These are phyloP conservation scores for Zymoseptoria passerinii DNA, from an alignment of 2,329 filamentous ascomycete species.

Conservation along the genomic window DNA sequence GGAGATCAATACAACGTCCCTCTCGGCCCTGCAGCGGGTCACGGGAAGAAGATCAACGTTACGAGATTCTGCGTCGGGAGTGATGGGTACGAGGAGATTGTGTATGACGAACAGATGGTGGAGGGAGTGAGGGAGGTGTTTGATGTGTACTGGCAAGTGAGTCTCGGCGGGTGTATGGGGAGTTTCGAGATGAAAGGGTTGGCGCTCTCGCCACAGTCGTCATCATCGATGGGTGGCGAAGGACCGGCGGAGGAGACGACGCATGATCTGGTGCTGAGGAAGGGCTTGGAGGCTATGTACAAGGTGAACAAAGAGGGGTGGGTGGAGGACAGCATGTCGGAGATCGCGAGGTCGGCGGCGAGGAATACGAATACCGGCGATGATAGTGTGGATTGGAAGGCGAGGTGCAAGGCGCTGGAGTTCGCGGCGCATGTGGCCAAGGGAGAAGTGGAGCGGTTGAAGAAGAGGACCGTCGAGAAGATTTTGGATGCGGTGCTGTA, in stretches of 20 bases:
- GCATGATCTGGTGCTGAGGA: slow-evolving; percentile 20
- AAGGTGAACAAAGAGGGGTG: slow-evolving; percentile 14
- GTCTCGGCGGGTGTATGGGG: slow-evolving; percentile 35
- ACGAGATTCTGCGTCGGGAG: slow-evolving; percentile 32
- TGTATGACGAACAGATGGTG: slow-evolving; percentile 31
- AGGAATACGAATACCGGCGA: slow-evolving; percentile 5
- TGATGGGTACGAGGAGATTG: slow-evolving; percentile 29
- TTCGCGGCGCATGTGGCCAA: slow-evolving; percentile 25
- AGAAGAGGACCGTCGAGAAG: slow-evolving; percentile 23
- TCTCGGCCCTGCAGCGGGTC: slow-evolving; percentile 27
- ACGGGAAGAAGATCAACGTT: slow-evolving; percentile 33
- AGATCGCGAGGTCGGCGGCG: slow-evolving; percentile 12
- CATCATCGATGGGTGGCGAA: neutral
- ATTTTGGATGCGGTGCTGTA: slow-evolving; percentile 22
- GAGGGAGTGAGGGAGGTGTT: slow-evolving; percentile 37
- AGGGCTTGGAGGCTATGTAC: slow-evolving; percentile 11
- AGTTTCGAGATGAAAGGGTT: slow-evolving; percentile 38
- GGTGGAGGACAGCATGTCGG: slow-evolving; percentile 15
- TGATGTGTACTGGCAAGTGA: slow-evolving; percentile 37
- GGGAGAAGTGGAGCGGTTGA: slow-evolving; percentile 27
- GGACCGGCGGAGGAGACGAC: slow-evolving; percentile 4
- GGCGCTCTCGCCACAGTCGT: slow-evolving; percentile 8
- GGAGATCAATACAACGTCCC: slow-evolving; percentile 29
- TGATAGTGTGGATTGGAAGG: slow-evolving; percentile 26
- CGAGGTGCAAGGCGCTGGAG: slow-evolving; percentile 24